Conservation (phyloP, 1,284 basidiomycete genomes). For the Ceratobasidium sp. region DNA sequence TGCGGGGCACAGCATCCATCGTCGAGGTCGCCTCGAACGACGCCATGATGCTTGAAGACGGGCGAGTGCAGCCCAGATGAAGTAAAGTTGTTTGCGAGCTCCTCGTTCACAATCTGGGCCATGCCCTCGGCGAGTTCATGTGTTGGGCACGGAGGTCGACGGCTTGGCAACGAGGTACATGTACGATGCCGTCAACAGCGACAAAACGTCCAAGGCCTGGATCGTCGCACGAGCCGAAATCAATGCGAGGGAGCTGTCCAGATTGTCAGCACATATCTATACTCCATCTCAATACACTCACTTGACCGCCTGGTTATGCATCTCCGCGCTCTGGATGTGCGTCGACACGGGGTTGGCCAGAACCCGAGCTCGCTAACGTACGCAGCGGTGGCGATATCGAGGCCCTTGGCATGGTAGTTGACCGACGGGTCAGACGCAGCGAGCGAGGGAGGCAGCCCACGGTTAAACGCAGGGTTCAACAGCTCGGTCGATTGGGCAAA, state of each 20-base stretch:
- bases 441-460: conserved; percentile 79
- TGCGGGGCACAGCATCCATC: conserved; percentile 71
- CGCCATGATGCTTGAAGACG: conserved; percentile 56
- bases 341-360: conserved; percentile 85
- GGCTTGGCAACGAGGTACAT: conserved; percentile 82
- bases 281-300: conserved; percentile 22
- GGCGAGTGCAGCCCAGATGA: conserved; percentile 35
- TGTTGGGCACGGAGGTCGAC: conserved; percentile 79
- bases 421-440: conserved; percentile 83
- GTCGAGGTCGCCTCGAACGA: conserved; percentile 69
- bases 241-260: conserved; percentile 73
- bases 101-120: conserved; percentile 58
- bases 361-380: conserved; percentile 83
- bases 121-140: conserved; percentile 65
- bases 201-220: conserved; percentile 76
- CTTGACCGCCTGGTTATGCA: conserved; percentile 82
- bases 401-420: conserved; percentile 84
- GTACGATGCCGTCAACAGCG: conserved; percentile 70
- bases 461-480: conserved; percentile 81
- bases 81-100: conserved; percentile 60
- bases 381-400: conserved; percentile 84
- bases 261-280: conserved; percentile 20
- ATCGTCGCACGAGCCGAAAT: conserved; percentile 81
- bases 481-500: conserved; percentile 87
- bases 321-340: conserved; percentile 84